Percentiles rank a stretch among this genome's conserved stretches.
phyloP scores from a whole-genome alignment of 305 asterid genomes.

The Andrographis paniculata region DNA sequence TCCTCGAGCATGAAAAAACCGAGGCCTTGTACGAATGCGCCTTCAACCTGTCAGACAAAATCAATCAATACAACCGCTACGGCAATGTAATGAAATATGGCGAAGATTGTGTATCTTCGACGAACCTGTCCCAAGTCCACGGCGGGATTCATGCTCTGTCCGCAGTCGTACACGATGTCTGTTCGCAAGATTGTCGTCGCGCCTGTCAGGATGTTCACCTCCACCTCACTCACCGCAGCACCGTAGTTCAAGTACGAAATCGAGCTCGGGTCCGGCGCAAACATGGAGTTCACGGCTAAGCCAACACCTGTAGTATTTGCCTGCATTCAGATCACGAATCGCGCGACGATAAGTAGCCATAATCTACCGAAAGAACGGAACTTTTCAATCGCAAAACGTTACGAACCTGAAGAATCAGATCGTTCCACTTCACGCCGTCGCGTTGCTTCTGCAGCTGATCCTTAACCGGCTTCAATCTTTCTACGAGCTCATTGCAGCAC shows the following conservation, averaged over 20 bases:
- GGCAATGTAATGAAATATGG: not conserved
- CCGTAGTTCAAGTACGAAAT: constrained; percentile 49
- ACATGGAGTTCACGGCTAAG: constrained; percentile 51
- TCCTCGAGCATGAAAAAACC: constrained; percentile 85
- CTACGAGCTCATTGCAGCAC: constrained; percentile 59
- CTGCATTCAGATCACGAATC: constrained; percentile 25
- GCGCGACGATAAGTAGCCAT: not conserved
- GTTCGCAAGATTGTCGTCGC: constrained; percentile 47
- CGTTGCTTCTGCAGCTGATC: constrained; percentile 36
- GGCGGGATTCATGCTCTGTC: constrained; percentile 78
- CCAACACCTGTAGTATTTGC: constrained; percentile 40
- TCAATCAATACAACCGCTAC: too few species aligned
- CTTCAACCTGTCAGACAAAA: constrained; percentile 53
- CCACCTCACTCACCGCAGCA: constrained; percentile 82
- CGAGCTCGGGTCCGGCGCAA: constrained; percentile 41
- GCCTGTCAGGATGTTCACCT: constrained; percentile 54
- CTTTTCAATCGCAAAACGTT: not conserved
- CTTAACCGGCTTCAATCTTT: constrained; percentile 46
- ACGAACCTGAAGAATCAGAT: constrained; percentile 51
- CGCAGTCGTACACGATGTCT: constrained; percentile 66
- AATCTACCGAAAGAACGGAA: not conserved
- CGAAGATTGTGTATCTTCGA: not conserved
- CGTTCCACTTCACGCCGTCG: constrained; percentile 49
- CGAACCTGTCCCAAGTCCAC: constrained; percentile 83
- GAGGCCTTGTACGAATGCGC: constrained; percentile 77